Conservation (phyloP, 2,329 filamentous ascomycete species). For the Dichotomopilus funicola region DNA sequence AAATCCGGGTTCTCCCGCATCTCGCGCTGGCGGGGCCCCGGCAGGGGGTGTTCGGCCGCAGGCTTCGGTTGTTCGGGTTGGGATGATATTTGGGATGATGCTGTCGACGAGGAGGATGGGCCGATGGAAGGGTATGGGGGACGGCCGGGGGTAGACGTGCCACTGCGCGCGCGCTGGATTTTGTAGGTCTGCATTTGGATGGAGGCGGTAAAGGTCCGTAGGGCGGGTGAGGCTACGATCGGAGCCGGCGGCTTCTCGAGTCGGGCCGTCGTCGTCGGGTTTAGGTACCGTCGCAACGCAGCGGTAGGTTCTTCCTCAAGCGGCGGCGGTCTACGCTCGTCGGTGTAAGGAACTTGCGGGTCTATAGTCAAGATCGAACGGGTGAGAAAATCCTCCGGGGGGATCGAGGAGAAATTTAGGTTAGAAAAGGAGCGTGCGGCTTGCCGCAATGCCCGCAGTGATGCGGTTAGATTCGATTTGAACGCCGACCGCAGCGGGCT, state of each 20-base stretch:
- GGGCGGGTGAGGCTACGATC: constrained; percentile 21
- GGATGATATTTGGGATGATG: constrained; percentile 26
- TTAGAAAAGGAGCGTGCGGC: constrained; percentile 58
- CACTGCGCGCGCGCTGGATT: constrained; percentile 43
- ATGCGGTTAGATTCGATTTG: constrained; percentile 64
- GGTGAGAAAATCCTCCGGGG: constrained; percentile 60
- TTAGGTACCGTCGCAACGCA: constrained; percentile 60
- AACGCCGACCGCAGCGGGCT: constrained; percentile 52
- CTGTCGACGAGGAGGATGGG: constrained; percentile 21
- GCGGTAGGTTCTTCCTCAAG: constrained; percentile 59
- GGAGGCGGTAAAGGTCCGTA: constrained; percentile 51
- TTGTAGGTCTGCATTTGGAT: constrained; percentile 70
- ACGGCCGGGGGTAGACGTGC: constrained; percentile 25
- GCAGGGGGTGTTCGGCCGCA: constrained; percentile 28
- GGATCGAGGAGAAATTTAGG: constrained; percentile 57
- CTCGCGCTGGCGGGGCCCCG: constrained; percentile 55
- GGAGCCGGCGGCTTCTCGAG: constrained; percentile 33
- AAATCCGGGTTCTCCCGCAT: constrained; percentile 66
- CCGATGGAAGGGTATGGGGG: constrained; percentile 26
- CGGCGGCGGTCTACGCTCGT: constrained; percentile 58
- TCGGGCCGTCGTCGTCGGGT: constrained; percentile 50
- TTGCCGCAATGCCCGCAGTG: constrained; percentile 55
- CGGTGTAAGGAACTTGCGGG: constrained; percentile 58
- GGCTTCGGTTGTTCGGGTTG: constrained; percentile 22
- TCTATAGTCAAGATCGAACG: constrained; percentile 63